These are phyloP conservation scores for Lasiodiplodia sp. DNA, from an alignment of 2,329 filamentous ascomycete genomes.

Conservation along the genomic window DNA sequence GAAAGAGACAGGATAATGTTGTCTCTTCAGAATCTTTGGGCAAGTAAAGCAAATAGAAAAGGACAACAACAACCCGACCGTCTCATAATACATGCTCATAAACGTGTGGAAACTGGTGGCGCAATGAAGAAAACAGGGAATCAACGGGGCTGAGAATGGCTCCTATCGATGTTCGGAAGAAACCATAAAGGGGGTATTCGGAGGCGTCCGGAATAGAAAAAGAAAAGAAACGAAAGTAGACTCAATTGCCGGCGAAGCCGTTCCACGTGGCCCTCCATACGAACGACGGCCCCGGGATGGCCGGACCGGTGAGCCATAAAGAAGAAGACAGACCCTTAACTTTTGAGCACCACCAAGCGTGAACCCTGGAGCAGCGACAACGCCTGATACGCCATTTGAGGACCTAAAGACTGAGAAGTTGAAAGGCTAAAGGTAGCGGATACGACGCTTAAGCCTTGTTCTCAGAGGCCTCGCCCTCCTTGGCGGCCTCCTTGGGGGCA, in stretches of 20 bases:
- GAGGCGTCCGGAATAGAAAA: constrained; percentile 21
- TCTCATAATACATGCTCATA: constrained; percentile 29
- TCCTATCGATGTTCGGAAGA: constrained; percentile 26
- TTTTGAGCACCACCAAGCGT: constrained; percentile 30
- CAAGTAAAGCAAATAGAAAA: constrained; percentile 10
- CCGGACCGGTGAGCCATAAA: neutral
- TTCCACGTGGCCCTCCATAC: neutral
- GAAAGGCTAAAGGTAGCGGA: constrained; percentile 19
- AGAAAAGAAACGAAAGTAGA: constrained; percentile 14
- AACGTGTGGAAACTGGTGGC: constrained; percentile 11
- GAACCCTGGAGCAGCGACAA: constrained; percentile 19
- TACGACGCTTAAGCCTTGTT: constrained; percentile 49
- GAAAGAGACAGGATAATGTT: neutral
- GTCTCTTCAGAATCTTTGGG: neutral
- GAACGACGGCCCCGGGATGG: neutral
- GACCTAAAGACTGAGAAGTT: constrained; percentile 20
- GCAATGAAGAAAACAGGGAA: constrained; percentile 18
- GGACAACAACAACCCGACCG: constrained; percentile 7
- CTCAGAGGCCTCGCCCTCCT: constrained; percentile 53
- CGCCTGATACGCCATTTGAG: constrained; percentile 30
- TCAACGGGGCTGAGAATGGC: constrained; percentile 27
- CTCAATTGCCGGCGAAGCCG: constrained; percentile 9
- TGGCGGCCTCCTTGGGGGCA: constrained; percentile 51
- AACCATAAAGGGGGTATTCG: constrained; percentile 29
- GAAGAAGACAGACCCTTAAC: constrained; percentile 21